Evolutionary conservation across 2,329 filamentous ascomycete species (phyloP).

Genomic region (Penicillium sp.): DNA sequence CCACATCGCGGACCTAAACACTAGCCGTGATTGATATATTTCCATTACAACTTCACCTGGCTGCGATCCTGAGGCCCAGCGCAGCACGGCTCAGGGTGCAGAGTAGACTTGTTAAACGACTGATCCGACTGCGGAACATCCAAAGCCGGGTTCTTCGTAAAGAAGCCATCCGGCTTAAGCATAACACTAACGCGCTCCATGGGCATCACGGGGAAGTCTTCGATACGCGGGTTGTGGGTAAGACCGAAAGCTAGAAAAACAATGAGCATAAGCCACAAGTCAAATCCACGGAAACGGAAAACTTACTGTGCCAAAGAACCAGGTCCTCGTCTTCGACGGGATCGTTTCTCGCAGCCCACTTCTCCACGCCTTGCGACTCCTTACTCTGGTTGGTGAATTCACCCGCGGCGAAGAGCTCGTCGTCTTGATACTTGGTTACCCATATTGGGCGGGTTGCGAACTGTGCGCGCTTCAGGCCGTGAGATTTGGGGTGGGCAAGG

Average conservation of each 20-base stretch:
- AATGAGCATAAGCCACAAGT: conserved; percentile 7
- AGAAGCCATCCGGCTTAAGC: conserved; percentile 50
- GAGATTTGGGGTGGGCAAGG: conserved; percentile 44
- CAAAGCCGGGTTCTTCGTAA: conserved; percentile 48
- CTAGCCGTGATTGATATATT: neutral
- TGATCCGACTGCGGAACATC: conserved; percentile 43
- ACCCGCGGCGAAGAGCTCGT: conserved; percentile 51
- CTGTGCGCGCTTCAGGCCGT: conserved; percentile 46
- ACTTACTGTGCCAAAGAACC: conserved; percentile 39
- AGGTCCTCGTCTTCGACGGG: conserved; percentile 47
- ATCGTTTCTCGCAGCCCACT: conserved; percentile 48
- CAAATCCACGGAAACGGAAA: too few relatives aligned
- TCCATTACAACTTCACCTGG: conserved; percentile 25
- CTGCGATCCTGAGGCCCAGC: conserved; percentile 21
- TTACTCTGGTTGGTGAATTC: conserved; percentile 52
- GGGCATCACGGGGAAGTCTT: conserved; percentile 66
- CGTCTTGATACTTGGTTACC: conserved; percentile 52
- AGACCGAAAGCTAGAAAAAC: conserved; percentile 45
- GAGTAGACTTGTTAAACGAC: conserved; percentile 38
- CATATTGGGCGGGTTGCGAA: conserved; percentile 54
- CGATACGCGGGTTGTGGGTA: conserved; percentile 60
- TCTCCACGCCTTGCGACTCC: conserved; percentile 51
- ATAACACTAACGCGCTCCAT: conserved; percentile 50
- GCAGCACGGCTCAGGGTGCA: conserved; percentile 29
- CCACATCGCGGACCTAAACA: neutral